A percentile compares a stretch with the other conserved stretches of the same genome.
These are phyloP conservation scores for Rheum nobile DNA, from an alignment of 148 eudicot genomes.

Conservation along the genomic window DNA sequence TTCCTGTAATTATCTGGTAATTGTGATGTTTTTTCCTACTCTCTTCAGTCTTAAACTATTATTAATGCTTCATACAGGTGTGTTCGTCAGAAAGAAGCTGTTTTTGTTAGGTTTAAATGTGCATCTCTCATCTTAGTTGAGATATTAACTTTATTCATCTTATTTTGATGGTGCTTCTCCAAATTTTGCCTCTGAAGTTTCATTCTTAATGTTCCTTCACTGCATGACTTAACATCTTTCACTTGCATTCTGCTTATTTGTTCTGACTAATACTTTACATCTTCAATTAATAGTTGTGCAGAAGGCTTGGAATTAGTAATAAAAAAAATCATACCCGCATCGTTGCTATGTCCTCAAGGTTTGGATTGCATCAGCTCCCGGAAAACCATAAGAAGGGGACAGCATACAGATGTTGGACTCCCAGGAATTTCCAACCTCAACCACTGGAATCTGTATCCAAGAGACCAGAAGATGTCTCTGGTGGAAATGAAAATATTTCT, in stretches of 20 bases:
- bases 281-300: conserved; percentile 43
- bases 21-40: not conserved
- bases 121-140: not conserved
- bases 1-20: not conserved
- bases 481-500: conserved; percentile 21
- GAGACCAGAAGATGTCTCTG: conserved; percentile 21
- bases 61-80: not conserved
- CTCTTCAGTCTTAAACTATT: not conserved
- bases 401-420: conserved; percentile 77
- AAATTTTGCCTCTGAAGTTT: not conserved
- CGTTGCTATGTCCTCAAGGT: conserved; percentile 43
- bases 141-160: not conserved
- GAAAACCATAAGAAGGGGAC: conserved; percentile 58
- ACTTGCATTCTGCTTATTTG: not conserved
- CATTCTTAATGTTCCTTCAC: not conserved
- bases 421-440: conserved; percentile 42
- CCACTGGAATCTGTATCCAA: conserved; percentile 22
- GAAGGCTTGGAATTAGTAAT: conserved; percentile 73
- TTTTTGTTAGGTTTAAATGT: not conserved
- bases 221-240: not conserved
- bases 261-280: not conserved
- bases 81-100: not conserved
- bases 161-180: not conserved
- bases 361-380: conserved; percentile 59
- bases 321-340: conserved; percentile 55